Evolutionary conservation across 2,329 filamentous ascomycete species (phyloP), one percentile per base, ranked within the genome.

Genomic region (Monosporascus sp.): DNA sequence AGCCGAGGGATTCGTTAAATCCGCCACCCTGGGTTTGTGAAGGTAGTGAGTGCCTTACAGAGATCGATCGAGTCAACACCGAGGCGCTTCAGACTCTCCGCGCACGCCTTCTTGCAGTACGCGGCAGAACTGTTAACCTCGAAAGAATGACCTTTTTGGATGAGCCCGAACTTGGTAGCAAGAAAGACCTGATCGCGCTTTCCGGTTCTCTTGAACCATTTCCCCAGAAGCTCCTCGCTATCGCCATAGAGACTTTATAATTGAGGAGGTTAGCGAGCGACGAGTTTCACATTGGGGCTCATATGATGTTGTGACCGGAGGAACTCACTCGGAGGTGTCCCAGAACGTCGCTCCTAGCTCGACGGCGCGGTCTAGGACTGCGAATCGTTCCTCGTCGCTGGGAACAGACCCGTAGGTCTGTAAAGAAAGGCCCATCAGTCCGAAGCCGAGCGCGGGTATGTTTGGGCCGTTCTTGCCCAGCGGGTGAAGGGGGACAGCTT

Each of bases 121-220:
- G 72, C 74, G 0, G 70, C 68, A 5, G 66, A 70, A 31, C 66
- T 71, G 52, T 73, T 61, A 17, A 72, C 43, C 26, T 51, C 58
- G 11, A 58, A 56, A 8, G 51, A 54, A 26, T 50, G 40, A 53
- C 58, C 55, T 1, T 58, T 60, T 44, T 62, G 62, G 31, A 63
- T 60, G 48, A 66, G 67, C 54, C 68, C 78, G 55, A 79, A 81
- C 55, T 82, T 82, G 14, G 77, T 78, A 1, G 75, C 75, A 1
- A 82, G 67, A 60, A 82, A 79, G 55, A 82, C 75, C 46, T 79
- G 63, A 20, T 75, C 58, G 0, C 75, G 68, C 48, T 74, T 74
- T 7, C 68, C 71, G 2, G 70, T 74, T 19, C 68, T 65, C 48
- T 70, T 66, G 59, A 80, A 75, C 75, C 78, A 81, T 59, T 71